Evolutionary conservation across 345 rosid genomes (phyloP).

Genomic region (Cardamine occulta): DNA sequence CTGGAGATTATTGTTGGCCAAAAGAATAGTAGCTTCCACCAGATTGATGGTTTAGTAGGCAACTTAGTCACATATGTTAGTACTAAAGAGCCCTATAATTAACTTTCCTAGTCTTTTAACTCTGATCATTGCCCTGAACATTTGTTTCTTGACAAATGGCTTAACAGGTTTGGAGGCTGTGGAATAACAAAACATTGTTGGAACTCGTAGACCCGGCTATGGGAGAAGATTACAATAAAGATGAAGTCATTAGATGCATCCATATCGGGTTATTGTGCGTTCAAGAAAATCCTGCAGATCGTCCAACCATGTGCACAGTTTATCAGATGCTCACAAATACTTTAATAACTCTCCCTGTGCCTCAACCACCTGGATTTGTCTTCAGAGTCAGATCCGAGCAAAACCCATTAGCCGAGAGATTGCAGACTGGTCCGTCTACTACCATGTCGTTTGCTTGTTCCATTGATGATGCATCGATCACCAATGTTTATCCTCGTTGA

Average conservation of each 20-base stretch:
- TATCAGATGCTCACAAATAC: conserved; percentile 22
- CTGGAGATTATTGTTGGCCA: conserved; percentile 29
- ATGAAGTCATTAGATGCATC: conserved; percentile 11
- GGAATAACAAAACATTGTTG: neutral
- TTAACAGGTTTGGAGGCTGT: conserved; percentile 21
- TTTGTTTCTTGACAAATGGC: neutral
- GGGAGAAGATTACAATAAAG: neutral
- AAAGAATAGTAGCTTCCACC: conserved; percentile 26
- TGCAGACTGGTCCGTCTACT: neutral
- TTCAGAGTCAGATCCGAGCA: neutral
- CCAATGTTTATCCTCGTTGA: neutral
- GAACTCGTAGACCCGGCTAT: conserved; percentile 21
- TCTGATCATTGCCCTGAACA: neutral
- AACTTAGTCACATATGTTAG: conserved; percentile 31
- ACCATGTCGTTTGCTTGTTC: neutral
- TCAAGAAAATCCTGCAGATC: conserved; percentile 19
- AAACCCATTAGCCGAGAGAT: neutral
- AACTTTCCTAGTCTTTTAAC: neutral
- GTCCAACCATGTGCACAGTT: conserved; percentile 6
- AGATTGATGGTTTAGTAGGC: neutral
- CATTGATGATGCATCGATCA: neutral
- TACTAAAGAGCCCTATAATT: neutral
- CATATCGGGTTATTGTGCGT: conserved; percentile 15
- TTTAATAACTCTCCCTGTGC: neutral
- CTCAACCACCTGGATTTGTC: conserved; percentile 22